Percentiles rank a stretch among this genome's conserved stretches.
Conservation (phyloP, 176 grass and related monocot species). For the Rhynchospora tenuis region DNA sequence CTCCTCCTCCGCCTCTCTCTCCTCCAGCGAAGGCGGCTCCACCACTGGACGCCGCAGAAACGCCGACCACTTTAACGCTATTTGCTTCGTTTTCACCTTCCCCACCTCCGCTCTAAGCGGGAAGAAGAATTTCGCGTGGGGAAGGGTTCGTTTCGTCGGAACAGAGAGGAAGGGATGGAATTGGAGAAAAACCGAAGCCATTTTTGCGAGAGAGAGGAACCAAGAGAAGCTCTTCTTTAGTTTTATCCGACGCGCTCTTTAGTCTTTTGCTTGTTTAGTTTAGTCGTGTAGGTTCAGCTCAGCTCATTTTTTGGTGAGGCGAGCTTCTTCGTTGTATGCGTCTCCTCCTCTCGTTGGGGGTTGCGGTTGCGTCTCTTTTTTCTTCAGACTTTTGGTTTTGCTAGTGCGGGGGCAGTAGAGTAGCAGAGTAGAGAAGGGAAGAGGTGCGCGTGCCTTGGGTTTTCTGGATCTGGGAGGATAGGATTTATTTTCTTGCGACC, state of each 20-base stretch:
- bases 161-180: slow-evolving; percentile 15
- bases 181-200: not conserved
- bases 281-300: not conserved
- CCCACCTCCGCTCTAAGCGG: slow-evolving; percentile 29
- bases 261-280: not conserved
- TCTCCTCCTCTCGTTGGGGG: slow-evolving; percentile 7
- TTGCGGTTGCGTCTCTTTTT: not conserved
- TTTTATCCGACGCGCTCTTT: not conserved
- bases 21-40: slow-evolving; percentile 24
- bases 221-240: not conserved
- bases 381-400: not conserved
- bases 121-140: slow-evolving; percentile 1
- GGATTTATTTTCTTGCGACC: not conserved
- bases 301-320: not conserved
- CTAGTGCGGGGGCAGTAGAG: not conserved
- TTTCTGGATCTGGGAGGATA: not conserved
- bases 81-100: slow-evolving; percentile 33
- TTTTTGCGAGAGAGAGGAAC: not conserved
- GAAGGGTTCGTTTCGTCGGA: not conserved
- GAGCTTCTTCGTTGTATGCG: not conserved
- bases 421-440: not conserved
- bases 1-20: not conserved
- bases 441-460: not conserved
- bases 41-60: slow-evolving; percentile 55
- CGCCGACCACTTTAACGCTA: slow-evolving; percentile 32